phyloP scores from a whole-genome alignment of 2,329 filamentous ascomycete genomes.

The Trichophyton schoenleinii region DNA sequence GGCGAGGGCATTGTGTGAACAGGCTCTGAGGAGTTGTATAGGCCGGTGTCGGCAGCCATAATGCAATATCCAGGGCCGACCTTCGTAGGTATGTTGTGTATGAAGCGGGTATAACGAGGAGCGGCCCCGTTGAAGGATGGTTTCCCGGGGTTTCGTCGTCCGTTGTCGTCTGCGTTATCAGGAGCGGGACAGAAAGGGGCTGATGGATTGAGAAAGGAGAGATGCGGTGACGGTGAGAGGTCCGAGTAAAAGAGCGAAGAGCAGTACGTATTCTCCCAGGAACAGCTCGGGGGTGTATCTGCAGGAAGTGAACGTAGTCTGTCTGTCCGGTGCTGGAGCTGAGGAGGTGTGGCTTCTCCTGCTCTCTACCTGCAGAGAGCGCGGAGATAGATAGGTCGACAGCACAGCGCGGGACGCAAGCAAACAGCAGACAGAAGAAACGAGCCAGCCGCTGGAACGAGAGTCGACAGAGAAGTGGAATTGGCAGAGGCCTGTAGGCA shows the following conservation, averaged over 20 bases:
- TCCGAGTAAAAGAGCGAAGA: not conserved
- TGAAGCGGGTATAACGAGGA: not conserved
- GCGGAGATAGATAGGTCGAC: not conserved
- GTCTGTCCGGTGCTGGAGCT: not conserved
- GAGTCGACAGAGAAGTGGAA: not conserved
- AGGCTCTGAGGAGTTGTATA: constrained; percentile 27
- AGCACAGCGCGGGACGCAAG: not conserved
- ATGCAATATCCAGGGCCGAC: constrained; percentile 13
- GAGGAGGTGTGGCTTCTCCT: not conserved
- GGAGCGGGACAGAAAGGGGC: not conserved
- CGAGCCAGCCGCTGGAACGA: not conserved
- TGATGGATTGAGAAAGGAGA: not conserved
- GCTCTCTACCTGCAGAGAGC: not conserved
- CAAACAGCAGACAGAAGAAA: not conserved
- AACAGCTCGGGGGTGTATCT: not conserved
- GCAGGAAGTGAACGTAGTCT: not conserved
- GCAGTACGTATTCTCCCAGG: not conserved
- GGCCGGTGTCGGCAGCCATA: constrained; percentile 23
- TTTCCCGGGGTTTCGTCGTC: too few relatives aligned
- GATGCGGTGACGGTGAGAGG: not conserved
- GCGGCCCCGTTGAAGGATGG: not conserved
- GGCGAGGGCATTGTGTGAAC: constrained; percentile 30
- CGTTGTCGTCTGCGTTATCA: not conserved
- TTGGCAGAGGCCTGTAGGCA: not conserved
- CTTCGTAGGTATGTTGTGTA: too few relatives aligned